Evolutionary conservation across 1,284 basidiomycete species (phyloP), one percentile per base, ranked within the genome.

Genomic region (Lentinus polychrous): DNA sequence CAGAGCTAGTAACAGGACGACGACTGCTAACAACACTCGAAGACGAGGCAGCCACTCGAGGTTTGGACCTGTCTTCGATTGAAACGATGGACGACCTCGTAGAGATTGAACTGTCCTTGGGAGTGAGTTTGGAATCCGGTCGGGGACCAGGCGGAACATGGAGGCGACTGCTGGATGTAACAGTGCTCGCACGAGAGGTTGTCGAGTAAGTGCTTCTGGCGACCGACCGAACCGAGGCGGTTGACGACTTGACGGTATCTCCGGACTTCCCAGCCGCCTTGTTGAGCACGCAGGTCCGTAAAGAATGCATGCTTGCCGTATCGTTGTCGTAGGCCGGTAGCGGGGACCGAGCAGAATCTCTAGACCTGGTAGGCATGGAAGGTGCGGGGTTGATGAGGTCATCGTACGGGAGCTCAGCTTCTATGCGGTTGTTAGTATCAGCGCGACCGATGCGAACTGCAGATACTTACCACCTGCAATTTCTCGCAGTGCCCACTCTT

Each of bases 401-500:
- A 42, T 87, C 83, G 2, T 83, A 64, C 0, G 81, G 71, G 2
- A 92, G 77, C 59, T 92, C 88, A 45, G 94, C 78, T 61, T 89
- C 92, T 94, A 56, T 0, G 52, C 44, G 23, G 36, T 2, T 41
- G 20, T 41, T 41, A 22, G 23, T 8, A 22, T 27, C 18, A 11
- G 7, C 17, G 7, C 10, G 11, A 43, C 18, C 11, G n/a, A n/a
- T n/a, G 41, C n/a, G 11, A 27, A 14, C 8, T 14, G 18, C 38
- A n/a, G n/a, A n/a, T n/a, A n/a, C n/a, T n/a, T 54, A 93, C 91
- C 82, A 62, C 89, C 80, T 31, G 81, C 79, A 40, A 96, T 88
- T 60, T 97, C 94, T 61, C 92, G 86, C 49, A 94, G 65, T 0
- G 86, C 82, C 91, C 92, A 95, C 5, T 76, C 75, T 43, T 95